A percentile compares a stretch with the other conserved stretches of the same genome.
Conservation (phyloP, 495 filamentous ascomycete genomes). For the Articulospora tetracladia region DNA sequence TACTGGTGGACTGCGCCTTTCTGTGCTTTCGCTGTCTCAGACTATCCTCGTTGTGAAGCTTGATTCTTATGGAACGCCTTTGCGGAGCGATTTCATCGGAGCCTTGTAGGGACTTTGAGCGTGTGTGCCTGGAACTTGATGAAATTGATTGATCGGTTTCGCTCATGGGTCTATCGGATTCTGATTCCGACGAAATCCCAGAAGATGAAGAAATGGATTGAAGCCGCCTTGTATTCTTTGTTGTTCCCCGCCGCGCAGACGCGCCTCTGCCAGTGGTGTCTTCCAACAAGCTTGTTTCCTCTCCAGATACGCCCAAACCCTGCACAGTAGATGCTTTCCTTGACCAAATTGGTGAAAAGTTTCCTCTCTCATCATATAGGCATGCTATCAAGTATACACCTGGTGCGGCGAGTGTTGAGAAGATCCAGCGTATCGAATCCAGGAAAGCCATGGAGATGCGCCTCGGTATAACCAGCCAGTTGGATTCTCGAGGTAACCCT, state of each 20-base stretch:
- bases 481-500: conserved; percentile 31
- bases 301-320: conserved; percentile 34
- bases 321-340: conserved; percentile 33
- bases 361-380: conserved; percentile 75
- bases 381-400: conserved; percentile 75
- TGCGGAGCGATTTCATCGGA: conserved; percentile 59
- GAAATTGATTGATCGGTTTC: conserved; percentile 16
- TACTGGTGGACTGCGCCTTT: conserved; percentile 41
- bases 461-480: conserved; percentile 53
- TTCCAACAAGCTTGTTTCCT: conserved; percentile 2
- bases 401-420: conserved; percentile 74
- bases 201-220: conserved; percentile 59
- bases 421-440: conserved; percentile 66
- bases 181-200: conserved; percentile 54
- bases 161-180: conserved; percentile 43
- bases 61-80: conserved; percentile 84
- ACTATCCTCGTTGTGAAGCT: conserved; percentile 79
- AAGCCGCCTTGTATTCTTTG: conserved; percentile 18
- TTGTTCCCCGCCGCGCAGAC: conserved; percentile 3
- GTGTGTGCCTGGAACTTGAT: conserved; percentile 23
- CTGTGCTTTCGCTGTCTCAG: conserved; percentile 57
- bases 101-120: conserved; percentile 24
- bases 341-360: conserved; percentile 61
- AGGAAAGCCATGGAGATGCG: conserved; percentile 54
- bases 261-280: conserved; percentile 2